Conservation (phyloP, 2,329 filamentous ascomycete species). For the Fusarium oxysporum region DNA sequence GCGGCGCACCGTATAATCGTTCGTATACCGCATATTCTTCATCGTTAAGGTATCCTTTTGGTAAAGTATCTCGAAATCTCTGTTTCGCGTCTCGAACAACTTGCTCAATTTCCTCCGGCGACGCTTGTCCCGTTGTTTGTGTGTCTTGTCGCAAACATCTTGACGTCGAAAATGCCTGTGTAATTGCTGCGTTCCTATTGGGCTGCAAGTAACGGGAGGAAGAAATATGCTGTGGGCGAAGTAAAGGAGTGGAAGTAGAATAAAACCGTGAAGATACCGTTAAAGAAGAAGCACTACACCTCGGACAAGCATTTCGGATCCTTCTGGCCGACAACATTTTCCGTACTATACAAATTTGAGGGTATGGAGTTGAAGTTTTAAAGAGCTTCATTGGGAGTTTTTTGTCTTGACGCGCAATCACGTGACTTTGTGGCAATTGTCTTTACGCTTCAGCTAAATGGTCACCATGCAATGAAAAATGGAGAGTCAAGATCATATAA, state of each 20-base stretch:
- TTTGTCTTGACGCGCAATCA: constrained; percentile 43
- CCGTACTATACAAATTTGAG: constrained; percentile 31
- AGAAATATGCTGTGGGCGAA: constrained; percentile 32
- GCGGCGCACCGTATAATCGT: constrained; percentile 81
- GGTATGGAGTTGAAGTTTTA: constrained; percentile 11
- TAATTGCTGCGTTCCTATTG: constrained; percentile 45
- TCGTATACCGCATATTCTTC: constrained; percentile 82
- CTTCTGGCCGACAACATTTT: constrained; percentile 53
- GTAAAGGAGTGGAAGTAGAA: constrained; percentile 20
- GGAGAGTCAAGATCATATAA: not conserved
- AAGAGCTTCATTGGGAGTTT: constrained; percentile 25
- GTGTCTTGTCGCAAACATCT: constrained; percentile 39
- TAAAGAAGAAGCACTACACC: constrained; percentile 38
- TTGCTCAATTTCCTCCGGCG: constrained; percentile 63
- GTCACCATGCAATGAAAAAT: not conserved
- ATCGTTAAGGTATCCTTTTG: constrained; percentile 74
- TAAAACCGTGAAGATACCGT: constrained; percentile 24
- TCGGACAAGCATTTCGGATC: constrained; percentile 50
- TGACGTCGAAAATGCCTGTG: constrained; percentile 49
- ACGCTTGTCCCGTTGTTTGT: constrained; percentile 8
- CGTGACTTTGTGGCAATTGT: constrained; percentile 42
- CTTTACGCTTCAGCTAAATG: not conserved
- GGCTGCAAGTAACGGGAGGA: constrained; percentile 29
- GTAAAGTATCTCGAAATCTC: constrained; percentile 80
- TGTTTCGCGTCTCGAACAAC: constrained; percentile 78